Conservation (phyloP, 495 filamentous ascomycete species). For the Jackrogersella multiformis region DNA sequence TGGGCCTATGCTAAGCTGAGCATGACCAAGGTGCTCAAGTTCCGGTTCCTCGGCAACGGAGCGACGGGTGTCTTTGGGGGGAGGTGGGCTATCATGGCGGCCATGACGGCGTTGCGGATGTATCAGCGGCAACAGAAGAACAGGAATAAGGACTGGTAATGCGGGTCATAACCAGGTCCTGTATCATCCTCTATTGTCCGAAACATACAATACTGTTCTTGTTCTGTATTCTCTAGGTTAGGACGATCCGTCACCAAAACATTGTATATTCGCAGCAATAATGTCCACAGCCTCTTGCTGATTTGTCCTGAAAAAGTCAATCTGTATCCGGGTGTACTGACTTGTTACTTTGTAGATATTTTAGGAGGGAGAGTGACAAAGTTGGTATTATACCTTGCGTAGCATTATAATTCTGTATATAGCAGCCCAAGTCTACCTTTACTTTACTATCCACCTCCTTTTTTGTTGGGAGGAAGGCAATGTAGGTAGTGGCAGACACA, state of each 20-base stretch:
- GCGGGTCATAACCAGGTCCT: background rate
- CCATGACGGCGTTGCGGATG: slow-evolving; percentile 34
- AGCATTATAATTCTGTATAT: too few relatives aligned
- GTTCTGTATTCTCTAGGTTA: background rate
- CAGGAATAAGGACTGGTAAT: slow-evolving; percentile 14
- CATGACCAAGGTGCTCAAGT: slow-evolving; percentile 33
- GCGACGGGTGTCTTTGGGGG: slow-evolving; percentile 26
- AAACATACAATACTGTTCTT: background rate
- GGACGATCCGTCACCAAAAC: background rate
- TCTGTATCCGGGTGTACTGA: too few relatives aligned
- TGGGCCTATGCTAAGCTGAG: slow-evolving; percentile 20
- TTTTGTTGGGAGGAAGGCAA: too few relatives aligned
- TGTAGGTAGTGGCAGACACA: too few relatives aligned
- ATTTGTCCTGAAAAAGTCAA: too few relatives aligned
- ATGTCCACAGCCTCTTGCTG: too few relatives aligned
- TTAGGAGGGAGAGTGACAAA: too few relatives aligned
- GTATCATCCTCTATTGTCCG: background rate
- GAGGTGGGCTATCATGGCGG: slow-evolving; percentile 39
- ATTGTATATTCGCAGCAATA: too few relatives aligned
- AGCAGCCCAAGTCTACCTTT: too few relatives aligned
- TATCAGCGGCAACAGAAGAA: slow-evolving; percentile 28
- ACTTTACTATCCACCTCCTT: too few relatives aligned
- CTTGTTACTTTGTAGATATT: too few relatives aligned
- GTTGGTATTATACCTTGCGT: too few relatives aligned
- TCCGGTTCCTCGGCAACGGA: slow-evolving; percentile 34